These are phyloP conservation scores for Aspergillus neoniger DNA, from an alignment of 2,329 filamentous ascomycete genomes.

Conservation along the genomic window DNA sequence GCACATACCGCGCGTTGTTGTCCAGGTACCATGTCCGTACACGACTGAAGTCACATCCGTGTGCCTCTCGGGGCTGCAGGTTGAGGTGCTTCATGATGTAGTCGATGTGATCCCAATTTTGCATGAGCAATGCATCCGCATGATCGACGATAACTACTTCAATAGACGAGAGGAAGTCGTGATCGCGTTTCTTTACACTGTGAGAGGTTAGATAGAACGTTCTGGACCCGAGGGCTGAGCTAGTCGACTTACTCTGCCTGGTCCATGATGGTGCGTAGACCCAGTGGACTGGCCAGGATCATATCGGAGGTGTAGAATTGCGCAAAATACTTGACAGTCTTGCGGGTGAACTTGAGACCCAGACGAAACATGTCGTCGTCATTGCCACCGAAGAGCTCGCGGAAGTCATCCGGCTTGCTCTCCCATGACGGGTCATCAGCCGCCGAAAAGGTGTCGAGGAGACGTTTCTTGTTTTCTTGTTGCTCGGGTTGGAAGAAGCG, in stretches of 20 bases:
- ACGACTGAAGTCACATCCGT: constrained; percentile 90
- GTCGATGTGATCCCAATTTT: constrained; percentile 97
- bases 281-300: constrained; percentile 85
- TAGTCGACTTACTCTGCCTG: constrained; percentile 61
- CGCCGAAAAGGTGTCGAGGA: constrained; percentile 77
- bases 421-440: constrained; percentile 68
- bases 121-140: constrained; percentile 90
- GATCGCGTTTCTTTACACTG: constrained; percentile 68
- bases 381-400: constrained; percentile 87
- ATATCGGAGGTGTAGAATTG: constrained; percentile 97
- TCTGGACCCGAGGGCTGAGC: neutral
- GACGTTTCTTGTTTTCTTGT: constrained; percentile 91
- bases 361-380: constrained; percentile 97
- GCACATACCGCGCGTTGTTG: constrained; percentile 73
- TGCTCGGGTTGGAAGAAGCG: constrained; percentile 79
- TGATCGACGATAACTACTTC: constrained; percentile 90
- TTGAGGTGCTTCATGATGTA: constrained; percentile 92
- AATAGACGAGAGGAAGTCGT: constrained; percentile 90
- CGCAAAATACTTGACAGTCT: constrained; percentile 91
- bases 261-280: constrained; percentile 86
- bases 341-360: constrained; percentile 95
- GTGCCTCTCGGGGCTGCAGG: constrained; percentile 80
- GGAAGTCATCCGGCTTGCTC: constrained; percentile 82
- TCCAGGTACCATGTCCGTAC: constrained; percentile 94
- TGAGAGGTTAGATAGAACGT: constrained; percentile 6